These are phyloP conservation scores for Scedosporium boydii DNA, from an alignment of 2,329 filamentous ascomycete genomes.

Conservation along the genomic window DNA sequence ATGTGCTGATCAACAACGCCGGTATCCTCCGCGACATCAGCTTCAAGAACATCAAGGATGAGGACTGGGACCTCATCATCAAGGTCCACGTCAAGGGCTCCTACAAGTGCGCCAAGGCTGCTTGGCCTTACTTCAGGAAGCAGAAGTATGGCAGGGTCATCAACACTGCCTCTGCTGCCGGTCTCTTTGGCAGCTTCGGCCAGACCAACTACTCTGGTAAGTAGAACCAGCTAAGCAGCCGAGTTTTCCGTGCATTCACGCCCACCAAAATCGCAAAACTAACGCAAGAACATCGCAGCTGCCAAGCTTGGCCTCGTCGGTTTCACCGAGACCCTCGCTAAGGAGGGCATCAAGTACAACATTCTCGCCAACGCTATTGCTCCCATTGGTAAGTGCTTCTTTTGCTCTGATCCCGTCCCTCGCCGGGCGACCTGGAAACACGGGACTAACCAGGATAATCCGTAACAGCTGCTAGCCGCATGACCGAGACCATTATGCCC, in stretches of 20 bases:
- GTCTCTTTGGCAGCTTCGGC: conserved; percentile 90
- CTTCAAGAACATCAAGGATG: conserved; percentile 98
- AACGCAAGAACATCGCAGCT: conserved; percentile 33
- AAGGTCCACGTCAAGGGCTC: conserved; percentile 86
- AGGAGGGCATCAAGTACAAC: conserved; percentile 97
- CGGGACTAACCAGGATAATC: background rate
- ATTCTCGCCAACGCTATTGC: conserved; percentile 92
- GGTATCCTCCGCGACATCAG: conserved; percentile 90
- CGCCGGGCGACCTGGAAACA: background rate
- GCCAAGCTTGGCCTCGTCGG: conserved; percentile 93
- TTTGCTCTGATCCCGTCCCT: background rate
- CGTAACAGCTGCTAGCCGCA: conserved; percentile 70
- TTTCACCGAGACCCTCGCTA: conserved; percentile 95
- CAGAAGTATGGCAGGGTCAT: conserved; percentile 97
- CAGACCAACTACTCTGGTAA: conserved; percentile 86
- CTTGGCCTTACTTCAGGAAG: conserved; percentile 96
- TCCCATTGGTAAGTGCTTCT: conserved; percentile 50
- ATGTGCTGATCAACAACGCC: conserved; percentile 95
- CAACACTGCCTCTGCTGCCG: conserved; percentile 93
- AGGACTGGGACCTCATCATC: conserved; percentile 94
- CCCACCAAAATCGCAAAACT: background rate
- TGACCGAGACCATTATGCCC: conserved; percentile 93
- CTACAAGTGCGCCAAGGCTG: conserved; percentile 90
- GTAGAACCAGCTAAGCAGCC: conserved; percentile 10
- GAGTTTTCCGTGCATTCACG: background rate